Conservation (phyloP, 1,284 basidiomycete species). For the Papiliotrema flavescens region DNA sequence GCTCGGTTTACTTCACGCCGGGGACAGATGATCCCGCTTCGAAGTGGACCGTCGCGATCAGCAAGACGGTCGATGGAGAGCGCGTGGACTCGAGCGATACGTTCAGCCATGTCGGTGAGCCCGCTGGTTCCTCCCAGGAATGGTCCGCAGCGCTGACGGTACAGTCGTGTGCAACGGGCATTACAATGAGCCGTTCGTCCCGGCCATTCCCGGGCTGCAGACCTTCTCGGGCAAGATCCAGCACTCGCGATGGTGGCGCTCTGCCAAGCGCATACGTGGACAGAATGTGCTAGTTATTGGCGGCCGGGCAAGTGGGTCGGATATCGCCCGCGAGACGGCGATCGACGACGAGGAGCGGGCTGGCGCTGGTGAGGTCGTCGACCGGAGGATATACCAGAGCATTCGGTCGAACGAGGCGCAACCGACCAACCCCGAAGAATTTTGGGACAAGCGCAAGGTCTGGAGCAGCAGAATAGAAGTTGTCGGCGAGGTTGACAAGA, state of each 20-base stretch:
- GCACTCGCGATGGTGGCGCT: conserved; percentile 50
- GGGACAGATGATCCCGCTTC: conserved; percentile 6
- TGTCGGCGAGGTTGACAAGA: conserved; percentile 27
- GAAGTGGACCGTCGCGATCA: conserved; percentile 18
- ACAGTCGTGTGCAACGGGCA: conserved; percentile 46
- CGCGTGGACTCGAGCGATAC: background rate
- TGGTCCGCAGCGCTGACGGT: background rate
- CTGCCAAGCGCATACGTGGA: conserved; percentile 28
- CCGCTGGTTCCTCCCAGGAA: background rate
- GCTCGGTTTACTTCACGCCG: conserved; percentile 8
- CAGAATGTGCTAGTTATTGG: conserved; percentile 52
- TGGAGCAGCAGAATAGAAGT: conserved; percentile 34
- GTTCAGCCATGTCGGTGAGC: conserved; percentile 7
- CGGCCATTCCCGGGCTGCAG: conserved; percentile 40
- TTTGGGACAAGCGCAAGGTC: conserved; percentile 4
- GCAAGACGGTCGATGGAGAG: background rate
- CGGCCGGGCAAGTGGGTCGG: conserved; percentile 50
- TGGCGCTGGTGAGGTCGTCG: conserved; percentile 6
- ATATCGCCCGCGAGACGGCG: conserved; percentile 51
- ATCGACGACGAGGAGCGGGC: conserved; percentile 8
- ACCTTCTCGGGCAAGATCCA: conserved; percentile 20
- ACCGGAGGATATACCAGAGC: conserved; percentile 1
- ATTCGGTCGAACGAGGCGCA: conserved; percentile 1
- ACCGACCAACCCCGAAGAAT: background rate
- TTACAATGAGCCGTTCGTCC: conserved; percentile 51